phyloP scores from a whole-genome alignment of 2,329 filamentous ascomycete species.

The Clonostachys rhizophaga region DNA sequence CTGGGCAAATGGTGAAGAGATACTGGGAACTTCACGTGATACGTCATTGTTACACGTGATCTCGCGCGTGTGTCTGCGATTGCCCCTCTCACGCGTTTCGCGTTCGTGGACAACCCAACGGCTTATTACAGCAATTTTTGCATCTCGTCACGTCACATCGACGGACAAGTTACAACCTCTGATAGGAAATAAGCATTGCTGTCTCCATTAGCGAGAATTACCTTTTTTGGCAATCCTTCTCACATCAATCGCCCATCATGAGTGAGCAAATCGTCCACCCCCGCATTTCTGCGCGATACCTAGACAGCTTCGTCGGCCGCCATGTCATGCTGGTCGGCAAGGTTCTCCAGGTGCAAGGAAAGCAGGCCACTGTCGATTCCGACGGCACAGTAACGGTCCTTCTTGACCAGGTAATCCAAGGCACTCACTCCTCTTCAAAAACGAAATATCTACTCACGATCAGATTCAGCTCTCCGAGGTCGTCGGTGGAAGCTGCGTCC shows the following conservation, averaged over 20 bases:
- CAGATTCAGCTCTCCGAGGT: slow-evolving; percentile 64
- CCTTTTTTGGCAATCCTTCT: too few species aligned
- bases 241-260: slow-evolving; percentile 40
- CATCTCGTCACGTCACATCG: too few species aligned
- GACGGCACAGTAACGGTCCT: slow-evolving; percentile 71
- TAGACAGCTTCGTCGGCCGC: slow-evolving; percentile 68
- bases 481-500: slow-evolving; percentile 62
- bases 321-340: slow-evolving; percentile 84
- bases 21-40: too few species aligned
- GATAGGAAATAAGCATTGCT: too few species aligned
- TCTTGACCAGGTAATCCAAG: slow-evolving; percentile 59
- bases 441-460: not conserved
- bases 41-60: too few species aligned
- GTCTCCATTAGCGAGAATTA: too few species aligned
- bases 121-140: too few species aligned
- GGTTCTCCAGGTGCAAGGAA: slow-evolving; percentile 76
- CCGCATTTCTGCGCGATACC: slow-evolving; percentile 75
- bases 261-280: slow-evolving; percentile 65
- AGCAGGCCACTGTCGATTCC: slow-evolving; percentile 75
- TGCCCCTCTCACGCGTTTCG: too few species aligned
- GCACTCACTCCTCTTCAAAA: slow-evolving; percentile 11
- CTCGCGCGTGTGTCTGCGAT: too few species aligned
- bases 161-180: too few species aligned
- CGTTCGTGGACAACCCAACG: too few species aligned
- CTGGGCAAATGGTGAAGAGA: too few species aligned